Conservation (phyloP, 192 early-diverging fungal species). For the Spizellomyces sp. region DNA sequence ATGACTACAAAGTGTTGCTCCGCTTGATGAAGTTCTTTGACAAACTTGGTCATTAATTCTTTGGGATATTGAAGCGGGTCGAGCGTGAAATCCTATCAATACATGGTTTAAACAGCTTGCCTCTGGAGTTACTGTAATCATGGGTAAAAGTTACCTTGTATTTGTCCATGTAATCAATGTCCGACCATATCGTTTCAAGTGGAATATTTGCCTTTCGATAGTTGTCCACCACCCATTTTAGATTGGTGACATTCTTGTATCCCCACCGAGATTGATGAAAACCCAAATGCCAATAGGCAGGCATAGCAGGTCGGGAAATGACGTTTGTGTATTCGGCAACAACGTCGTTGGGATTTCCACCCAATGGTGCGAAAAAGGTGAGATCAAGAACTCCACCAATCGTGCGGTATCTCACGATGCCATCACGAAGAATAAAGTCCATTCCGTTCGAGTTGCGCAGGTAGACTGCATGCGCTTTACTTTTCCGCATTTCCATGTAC, state of each 20-base stretch:
- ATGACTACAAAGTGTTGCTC: too few species aligned
- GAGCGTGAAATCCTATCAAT: too few species aligned
- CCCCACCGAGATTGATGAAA: conserved; percentile 7
- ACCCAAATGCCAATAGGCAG: conserved; percentile 1
- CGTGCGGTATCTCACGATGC: not conserved
- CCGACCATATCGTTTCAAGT: too few species aligned
- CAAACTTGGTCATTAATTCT: too few species aligned
- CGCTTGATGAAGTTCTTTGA: too few species aligned
- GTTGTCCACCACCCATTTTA: not conserved
- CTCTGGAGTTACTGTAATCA: too few species aligned
- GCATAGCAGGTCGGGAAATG: not conserved
- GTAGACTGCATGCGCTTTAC: conserved; percentile 1
- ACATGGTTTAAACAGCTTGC: too few species aligned
- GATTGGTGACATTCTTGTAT: not conserved
- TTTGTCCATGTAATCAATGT: too few species aligned
- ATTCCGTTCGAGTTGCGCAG: conserved; percentile 3
- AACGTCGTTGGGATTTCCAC: conserved; percentile 1
- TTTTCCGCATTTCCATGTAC: not conserved
- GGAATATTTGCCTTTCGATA: not conserved
- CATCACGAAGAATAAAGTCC: conserved; percentile 4
- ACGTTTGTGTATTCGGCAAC: not conserved
- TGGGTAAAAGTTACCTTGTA: too few species aligned
- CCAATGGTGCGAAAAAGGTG: not conserved
- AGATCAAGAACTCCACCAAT: not conserved
- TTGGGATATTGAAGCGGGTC: too few species aligned